Conservation (phyloP, 441 rosid genomes). For the Populus hybrid region DNA sequence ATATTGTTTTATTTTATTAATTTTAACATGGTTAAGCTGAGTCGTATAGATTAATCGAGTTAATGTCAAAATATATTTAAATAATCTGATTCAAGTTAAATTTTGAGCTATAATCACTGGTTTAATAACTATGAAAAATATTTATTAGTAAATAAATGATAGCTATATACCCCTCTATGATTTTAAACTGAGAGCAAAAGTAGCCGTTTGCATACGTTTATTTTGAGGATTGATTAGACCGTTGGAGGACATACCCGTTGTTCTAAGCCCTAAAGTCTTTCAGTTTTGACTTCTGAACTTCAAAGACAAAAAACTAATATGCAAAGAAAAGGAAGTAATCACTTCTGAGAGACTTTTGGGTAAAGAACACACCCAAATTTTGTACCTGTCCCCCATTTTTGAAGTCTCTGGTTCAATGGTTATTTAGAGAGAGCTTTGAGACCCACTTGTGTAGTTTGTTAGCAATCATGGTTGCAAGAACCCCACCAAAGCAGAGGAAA, state of each 20-base stretch:
- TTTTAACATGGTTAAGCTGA: too few species aligned
- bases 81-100: too few species aligned
- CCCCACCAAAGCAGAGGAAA: slow-evolving; percentile 90
- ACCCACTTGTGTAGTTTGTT: slow-evolving; percentile 17
- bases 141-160: too few species aligned
- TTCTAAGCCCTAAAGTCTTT: background rate
- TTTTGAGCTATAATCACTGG: too few species aligned
- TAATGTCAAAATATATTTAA: too few species aligned
- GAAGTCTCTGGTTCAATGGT: background rate
- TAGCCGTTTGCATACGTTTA: slow-evolving; percentile 32
- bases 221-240: slow-evolving; percentile 27
- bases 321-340: background rate
- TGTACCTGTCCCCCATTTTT: background rate
- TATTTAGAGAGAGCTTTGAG: slow-evolving; percentile 14
- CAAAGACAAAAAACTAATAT: slow-evolving; percentile 23
- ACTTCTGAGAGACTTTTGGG: background rate
- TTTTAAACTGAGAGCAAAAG: slow-evolving; percentile 17
- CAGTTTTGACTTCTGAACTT: slow-evolving; percentile 13
- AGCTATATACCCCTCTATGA: background rate
- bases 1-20: too few species aligned
- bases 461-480: slow-evolving; percentile 83
- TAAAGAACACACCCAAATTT: background rate
- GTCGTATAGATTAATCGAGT: too few species aligned
- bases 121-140: too few species aligned
- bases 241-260: slow-evolving; percentile 49